phyloP scores from a whole-genome alignment of 2,329 filamentous ascomycete species.

The Neurospora sp. region DNA sequence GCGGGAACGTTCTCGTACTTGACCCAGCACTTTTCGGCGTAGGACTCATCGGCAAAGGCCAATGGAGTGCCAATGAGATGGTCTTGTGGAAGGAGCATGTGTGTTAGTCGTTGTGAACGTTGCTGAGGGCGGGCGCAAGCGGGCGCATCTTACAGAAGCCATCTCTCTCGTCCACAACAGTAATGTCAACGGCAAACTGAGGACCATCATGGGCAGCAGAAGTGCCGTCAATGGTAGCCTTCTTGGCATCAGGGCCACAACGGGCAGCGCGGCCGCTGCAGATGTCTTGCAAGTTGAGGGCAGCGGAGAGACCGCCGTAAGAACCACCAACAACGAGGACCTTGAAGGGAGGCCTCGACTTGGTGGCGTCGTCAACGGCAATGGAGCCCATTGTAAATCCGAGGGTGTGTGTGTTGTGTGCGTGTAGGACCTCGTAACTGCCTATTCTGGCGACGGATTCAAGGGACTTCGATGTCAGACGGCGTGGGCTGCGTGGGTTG shows the following conservation, averaged over 20 bases:
- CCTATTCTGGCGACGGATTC: background rate
- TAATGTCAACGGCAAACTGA: constrained; percentile 53
- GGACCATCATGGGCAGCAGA: background rate
- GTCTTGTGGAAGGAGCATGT: constrained; percentile 33
- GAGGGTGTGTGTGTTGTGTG: background rate
- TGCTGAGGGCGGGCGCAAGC: background rate
- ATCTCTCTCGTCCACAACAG: constrained; percentile 69
- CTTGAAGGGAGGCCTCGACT: constrained; percentile 28
- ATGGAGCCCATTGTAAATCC: constrained; percentile 12
- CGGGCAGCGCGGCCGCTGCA: constrained; percentile 46
- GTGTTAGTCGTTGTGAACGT: background rate
- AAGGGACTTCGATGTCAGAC: background rate
- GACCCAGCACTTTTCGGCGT: constrained; percentile 60
- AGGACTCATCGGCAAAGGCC: constrained; percentile 53
- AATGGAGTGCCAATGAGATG: constrained; percentile 69
- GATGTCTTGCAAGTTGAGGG: constrained; percentile 58
- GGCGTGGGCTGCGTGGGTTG: background rate
- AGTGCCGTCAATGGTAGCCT: background rate
- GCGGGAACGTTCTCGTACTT: constrained; percentile 57
- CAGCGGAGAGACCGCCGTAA: constrained; percentile 59
- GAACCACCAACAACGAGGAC: constrained; percentile 62
- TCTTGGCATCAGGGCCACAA: constrained; percentile 19
- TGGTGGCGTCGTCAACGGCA: background rate
- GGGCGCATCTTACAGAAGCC: constrained; percentile 57
- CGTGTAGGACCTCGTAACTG: background rate